Evolutionary conservation across 78 protist species (phyloP).

Genomic region (Capsaspora owczarzaki): DNA sequence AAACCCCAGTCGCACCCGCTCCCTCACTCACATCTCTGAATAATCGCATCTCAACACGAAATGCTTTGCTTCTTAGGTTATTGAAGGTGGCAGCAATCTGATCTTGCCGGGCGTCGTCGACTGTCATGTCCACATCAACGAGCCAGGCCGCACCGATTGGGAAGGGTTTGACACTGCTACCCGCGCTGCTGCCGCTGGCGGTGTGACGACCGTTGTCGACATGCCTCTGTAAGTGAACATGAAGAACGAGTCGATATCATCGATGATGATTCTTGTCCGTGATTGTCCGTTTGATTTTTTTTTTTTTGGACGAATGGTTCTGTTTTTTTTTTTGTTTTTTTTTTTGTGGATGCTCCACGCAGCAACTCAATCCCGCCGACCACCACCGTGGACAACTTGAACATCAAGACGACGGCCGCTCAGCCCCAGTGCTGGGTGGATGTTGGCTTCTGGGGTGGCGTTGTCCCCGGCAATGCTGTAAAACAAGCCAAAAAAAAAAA

Average conservation of each 20-base stretch:
- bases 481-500: too few species aligned
- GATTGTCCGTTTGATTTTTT: background rate
- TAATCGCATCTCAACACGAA: too few species aligned
- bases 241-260: background rate
- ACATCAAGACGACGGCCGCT: slow-evolving; percentile 23
- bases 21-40: too few species aligned
- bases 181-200: slow-evolving; percentile 57
- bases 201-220: slow-evolving; percentile 55
- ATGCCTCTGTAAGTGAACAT: slow-evolving; percentile 30
- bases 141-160: slow-evolving; percentile 56
- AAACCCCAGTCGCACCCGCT: too few species aligned
- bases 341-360: background rate
- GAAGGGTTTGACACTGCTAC: slow-evolving; percentile 44
- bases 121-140: slow-evolving; percentile 50
- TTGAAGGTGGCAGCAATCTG: slow-evolving; percentile 1
- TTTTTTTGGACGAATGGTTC: background rate
- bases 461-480: slow-evolving; percentile 19
- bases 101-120: slow-evolving; percentile 54
- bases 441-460: slow-evolving; percentile 47
- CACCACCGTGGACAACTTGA: slow-evolving; percentile 16
- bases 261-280: background rate
- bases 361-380: slow-evolving; percentile 39
- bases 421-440: slow-evolving; percentile 23
- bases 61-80: too few species aligned
- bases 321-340: too few species aligned